Base-by-base conservation (phyloP, 495 filamentous ascomycete genomes). In the Aspergillus carlsbadensis region DNA sequence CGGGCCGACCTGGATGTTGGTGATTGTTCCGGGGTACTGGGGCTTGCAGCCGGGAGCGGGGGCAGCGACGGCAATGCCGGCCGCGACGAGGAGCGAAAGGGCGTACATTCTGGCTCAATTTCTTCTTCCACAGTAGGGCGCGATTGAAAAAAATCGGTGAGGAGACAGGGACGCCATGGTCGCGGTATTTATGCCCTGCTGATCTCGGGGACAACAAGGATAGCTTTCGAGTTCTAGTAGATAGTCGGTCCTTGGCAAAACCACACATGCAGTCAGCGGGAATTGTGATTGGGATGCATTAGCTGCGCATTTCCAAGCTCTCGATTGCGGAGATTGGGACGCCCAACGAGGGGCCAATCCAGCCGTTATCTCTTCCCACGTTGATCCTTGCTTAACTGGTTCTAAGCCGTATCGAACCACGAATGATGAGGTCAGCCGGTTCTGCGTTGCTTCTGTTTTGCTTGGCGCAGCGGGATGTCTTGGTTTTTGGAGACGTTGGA, bases 1-100 rank as follows among this genome's bases (percentile, higher is more conserved):
- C 0, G 79, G 78, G 6, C 81, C 83, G 15, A 86, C 75, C 48
- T 81, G 71, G 54, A 82, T 64, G 56, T 65, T 64, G 40, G 49
- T 60, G 15, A 60, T 22, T 0, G 48, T 3, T 8, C 26, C 48
- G 7, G 31, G 31, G 7, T 22, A 18, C 14, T 41, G 51, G 11
- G 26, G 46, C 11, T 56, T 58, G 47, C 47, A 34, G 40, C 52
- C 40, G 5, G 60, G 60, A 8, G 60, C 56, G 5, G 60, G 60
- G 6, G 60, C 56, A 14, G 60, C 60, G 26, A 44, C 52, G 21
- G 52, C 60, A 36, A 59, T 17, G 29, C 60, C 56, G 3, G 60
- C 60, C 13, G 60, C 43, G 20, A 62, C 7, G 20, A 62, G 46
- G 11, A 62, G 52, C 13, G 46, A 43, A 17, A 43, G 18, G 14